These are phyloP conservation scores for Naganishia vishniacii DNA, from an alignment of 768 basidiomycete genomes.

Conservation along the genomic window DNA sequence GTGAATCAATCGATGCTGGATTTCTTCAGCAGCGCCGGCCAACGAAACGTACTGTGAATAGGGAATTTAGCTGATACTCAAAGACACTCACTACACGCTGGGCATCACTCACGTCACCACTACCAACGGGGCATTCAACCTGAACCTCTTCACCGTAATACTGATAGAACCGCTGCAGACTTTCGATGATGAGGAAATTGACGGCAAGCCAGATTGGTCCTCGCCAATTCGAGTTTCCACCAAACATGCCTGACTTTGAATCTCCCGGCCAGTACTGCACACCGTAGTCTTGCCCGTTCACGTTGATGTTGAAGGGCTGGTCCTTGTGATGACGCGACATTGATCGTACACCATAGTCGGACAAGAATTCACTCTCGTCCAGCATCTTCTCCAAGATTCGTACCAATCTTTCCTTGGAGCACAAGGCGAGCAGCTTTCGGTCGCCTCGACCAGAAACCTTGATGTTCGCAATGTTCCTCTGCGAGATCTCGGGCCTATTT, in stretches of 20 bases:
- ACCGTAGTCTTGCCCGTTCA: constrained; percentile 83
- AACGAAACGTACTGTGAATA: constrained; percentile 71
- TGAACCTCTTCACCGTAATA: constrained; percentile 89
- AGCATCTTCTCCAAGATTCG: constrained; percentile 92
- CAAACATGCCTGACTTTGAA: constrained; percentile 82
- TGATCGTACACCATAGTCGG: constrained; percentile 93
- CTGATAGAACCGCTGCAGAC: constrained; percentile 81
- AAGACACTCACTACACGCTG: constrained; percentile 16
- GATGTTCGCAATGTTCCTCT: constrained; percentile 94
- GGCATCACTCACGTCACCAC: constrained; percentile 61
- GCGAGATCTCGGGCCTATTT: constrained; percentile 78
- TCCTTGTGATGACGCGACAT: constrained; percentile 89
- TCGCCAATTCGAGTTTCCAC: constrained; percentile 89
- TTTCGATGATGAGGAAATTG: constrained; percentile 92
- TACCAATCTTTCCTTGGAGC: constrained; percentile 81
- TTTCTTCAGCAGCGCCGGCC: constrained; percentile 87
- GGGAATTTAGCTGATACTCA: not conserved
- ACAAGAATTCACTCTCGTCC: constrained; percentile 93
- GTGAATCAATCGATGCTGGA: constrained; percentile 96
- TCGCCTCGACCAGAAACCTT: constrained; percentile 75
- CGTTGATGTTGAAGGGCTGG: constrained; percentile 89
- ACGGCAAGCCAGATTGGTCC: constrained; percentile 88
- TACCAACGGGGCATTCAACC: constrained; percentile 93
- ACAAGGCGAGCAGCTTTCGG: constrained; percentile 78
- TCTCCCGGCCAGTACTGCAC: constrained; percentile 98